Conservation (phyloP, 2,329 filamentous ascomycete species). For the Dendrostoma leiphaemia region DNA sequence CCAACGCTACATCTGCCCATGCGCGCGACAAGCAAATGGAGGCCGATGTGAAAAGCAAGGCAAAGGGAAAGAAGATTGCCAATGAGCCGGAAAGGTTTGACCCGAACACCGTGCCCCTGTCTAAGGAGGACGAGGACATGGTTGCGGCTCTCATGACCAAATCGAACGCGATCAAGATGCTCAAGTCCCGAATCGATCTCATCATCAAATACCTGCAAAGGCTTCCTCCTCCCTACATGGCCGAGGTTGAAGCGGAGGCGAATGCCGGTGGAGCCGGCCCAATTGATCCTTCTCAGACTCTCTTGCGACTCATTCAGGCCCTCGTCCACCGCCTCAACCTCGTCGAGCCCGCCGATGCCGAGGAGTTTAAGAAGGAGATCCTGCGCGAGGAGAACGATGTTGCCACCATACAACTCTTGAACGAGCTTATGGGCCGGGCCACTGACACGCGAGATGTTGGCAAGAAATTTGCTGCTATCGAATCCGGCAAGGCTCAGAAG, state of each 20-base stretch:
- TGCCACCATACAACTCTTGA: conserved; percentile 72
- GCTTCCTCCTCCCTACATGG: conserved; percentile 50
- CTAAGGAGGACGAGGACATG: conserved; percentile 59
- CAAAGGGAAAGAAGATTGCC: conserved; percentile 50
- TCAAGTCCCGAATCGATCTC: conserved; percentile 73
- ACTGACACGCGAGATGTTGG: conserved; percentile 71
- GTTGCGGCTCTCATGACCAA: conserved; percentile 75
- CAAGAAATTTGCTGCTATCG: conserved; percentile 67
- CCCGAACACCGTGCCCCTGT: conserved; percentile 46
- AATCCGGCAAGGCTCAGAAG: conserved; percentile 34
- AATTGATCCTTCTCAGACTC: conserved; percentile 59
- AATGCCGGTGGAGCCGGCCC: conserved; percentile 30
- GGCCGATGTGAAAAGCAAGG: conserved; percentile 42
- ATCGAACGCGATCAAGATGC: conserved; percentile 90
- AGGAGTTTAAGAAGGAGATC: conserved; percentile 67
- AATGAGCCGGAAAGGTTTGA: conserved; percentile 27
- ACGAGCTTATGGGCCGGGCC: conserved; percentile 70
- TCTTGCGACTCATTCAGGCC: conserved; percentile 85
- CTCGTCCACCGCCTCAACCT: conserved; percentile 81
- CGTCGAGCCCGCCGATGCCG: conserved; percentile 67
- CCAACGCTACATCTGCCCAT: conserved; percentile 67
- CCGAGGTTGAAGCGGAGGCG: conserved; percentile 37
- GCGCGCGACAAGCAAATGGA: conserved; percentile 40
- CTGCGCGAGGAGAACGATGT: conserved; percentile 82
- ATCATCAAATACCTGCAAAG: conserved; percentile 74